Conservation (phyloP, 2,329 filamentous ascomycete species). For the Sporothrix inflata region DNA sequence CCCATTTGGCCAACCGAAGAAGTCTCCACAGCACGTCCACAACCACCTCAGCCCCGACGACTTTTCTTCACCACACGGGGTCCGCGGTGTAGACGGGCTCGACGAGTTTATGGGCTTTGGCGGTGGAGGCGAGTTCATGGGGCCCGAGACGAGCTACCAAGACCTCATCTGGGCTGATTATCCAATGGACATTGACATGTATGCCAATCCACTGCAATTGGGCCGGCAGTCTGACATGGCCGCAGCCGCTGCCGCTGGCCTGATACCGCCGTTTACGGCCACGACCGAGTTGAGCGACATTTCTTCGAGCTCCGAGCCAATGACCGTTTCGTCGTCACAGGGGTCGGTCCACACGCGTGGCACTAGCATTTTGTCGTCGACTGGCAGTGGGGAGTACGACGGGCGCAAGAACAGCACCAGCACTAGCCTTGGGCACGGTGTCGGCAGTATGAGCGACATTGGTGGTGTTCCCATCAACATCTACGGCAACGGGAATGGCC, state of each 20-base stretch:
- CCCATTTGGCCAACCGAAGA: conserved; percentile 33
- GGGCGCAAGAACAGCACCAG: conserved; percentile 38
- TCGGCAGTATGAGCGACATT: neutral
- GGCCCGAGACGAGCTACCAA: conserved; percentile 46
- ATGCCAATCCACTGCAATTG: conserved; percentile 42
- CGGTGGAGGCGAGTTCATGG: conserved; percentile 41
- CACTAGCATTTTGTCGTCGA: conserved; percentile 52
- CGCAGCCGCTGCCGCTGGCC: conserved; percentile 22
- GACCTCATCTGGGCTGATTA: conserved; percentile 52
- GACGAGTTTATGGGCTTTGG: conserved; percentile 50
- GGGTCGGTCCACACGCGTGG: conserved; percentile 52
- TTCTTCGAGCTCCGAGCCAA: conserved; percentile 48
- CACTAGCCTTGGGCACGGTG: neutral
- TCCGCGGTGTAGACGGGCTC: conserved; percentile 41
- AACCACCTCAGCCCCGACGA: conserved; percentile 42
- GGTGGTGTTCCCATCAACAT: neutral
- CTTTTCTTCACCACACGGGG: conserved; percentile 45
- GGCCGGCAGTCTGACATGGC: conserved; percentile 41
- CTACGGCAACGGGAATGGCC: neutral
- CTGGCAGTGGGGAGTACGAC: conserved; percentile 21
- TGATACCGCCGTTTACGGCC: conserved; percentile 42
- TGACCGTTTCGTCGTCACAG: conserved; percentile 47
- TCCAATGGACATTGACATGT: conserved; percentile 49
- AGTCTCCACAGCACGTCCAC: conserved; percentile 40
- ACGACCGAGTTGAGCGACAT: conserved; percentile 46